These are phyloP conservation scores for Puccinia triticina DNA, from an alignment of 1,284 basidiomycete genomes.

Conservation along the genomic window DNA sequence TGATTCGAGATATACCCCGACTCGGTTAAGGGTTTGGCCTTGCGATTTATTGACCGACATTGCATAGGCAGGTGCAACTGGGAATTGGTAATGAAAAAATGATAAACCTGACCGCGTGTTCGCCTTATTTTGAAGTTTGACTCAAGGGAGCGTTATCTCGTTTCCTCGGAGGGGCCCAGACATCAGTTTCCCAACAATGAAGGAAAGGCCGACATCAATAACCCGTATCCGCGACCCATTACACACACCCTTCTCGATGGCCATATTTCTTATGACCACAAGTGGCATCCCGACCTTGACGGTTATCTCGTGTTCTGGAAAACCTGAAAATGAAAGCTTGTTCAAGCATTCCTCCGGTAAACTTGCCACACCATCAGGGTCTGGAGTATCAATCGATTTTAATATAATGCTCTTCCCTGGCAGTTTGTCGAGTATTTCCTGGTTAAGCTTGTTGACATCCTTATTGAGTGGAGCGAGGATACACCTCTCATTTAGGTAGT, in stretches of 20 bases:
- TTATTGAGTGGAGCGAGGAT: too few relatives aligned
- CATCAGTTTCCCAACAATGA: not conserved
- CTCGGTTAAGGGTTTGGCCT: not conserved
- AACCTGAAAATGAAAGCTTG: not conserved
- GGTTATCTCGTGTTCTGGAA: not conserved
- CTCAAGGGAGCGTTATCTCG: not conserved
- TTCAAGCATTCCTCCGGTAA: constrained; percentile 1
- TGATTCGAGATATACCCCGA: not conserved
- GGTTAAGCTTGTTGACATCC: not conserved
- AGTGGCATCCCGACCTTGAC: constrained; percentile 4
- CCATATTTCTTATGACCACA: not conserved
- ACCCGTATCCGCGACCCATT: constrained; percentile 14
- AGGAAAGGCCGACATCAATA: not conserved
- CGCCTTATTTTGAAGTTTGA: too few relatives aligned
- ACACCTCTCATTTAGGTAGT: too few relatives aligned
- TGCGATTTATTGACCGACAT: not conserved
- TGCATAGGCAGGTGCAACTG: not conserved
- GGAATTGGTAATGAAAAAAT: not conserved
- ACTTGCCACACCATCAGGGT: not conserved
- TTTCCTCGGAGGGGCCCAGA: not conserved
- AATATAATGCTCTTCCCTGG: not conserved
- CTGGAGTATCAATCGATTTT: constrained; percentile 3
- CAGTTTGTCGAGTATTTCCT: not conserved
- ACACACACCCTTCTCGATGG: not conserved
- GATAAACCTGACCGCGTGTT: too few relatives aligned